Evolutionary conservation across 2,329 filamentous ascomycete species (phyloP).

Genomic region (Colletotrichum costaricense): DNA sequence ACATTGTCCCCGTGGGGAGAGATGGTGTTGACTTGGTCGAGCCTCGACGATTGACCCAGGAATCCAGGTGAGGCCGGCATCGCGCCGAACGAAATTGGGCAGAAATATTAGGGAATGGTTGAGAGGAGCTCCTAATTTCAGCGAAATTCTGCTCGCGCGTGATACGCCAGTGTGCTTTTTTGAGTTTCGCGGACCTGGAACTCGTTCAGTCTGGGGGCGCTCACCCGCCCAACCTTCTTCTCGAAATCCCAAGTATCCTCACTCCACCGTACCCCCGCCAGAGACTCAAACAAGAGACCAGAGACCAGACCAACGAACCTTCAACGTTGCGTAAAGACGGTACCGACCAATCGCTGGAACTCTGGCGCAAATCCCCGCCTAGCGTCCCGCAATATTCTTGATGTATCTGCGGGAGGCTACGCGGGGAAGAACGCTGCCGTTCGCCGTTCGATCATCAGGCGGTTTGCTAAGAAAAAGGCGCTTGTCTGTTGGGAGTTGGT

Average conservation of each 20-base stretch:
- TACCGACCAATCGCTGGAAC: slow-evolving; percentile 20
- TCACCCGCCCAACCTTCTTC: neutral
- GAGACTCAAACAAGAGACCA: too few species aligned
- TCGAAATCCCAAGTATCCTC: neutral
- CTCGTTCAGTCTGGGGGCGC: slow-evolving; percentile 1
- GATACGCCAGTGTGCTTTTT: slow-evolving; percentile 1
- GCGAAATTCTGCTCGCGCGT: neutral
- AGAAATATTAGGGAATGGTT: neutral
- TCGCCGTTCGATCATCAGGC: neutral
- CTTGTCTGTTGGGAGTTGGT: neutral
- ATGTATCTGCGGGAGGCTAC: neutral
- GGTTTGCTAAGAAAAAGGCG: slow-evolving; percentile 5
- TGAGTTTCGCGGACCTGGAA: slow-evolving; percentile 11
- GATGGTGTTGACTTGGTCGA: neutral
- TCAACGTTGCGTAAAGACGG: neutral
- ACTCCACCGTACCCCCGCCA: neutral
- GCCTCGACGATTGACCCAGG: neutral
- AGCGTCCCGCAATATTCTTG: neutral
- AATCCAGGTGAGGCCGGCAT: neutral
- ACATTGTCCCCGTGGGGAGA: neutral
- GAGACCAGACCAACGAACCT: neutral
- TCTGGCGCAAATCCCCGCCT: neutral
- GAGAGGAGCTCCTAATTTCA: neutral
- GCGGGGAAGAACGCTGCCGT: neutral
- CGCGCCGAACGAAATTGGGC: neutral